Base-by-base conservation (phyloP, 208 protist genomes). In the Endotrypanum monterogeii region DNA sequence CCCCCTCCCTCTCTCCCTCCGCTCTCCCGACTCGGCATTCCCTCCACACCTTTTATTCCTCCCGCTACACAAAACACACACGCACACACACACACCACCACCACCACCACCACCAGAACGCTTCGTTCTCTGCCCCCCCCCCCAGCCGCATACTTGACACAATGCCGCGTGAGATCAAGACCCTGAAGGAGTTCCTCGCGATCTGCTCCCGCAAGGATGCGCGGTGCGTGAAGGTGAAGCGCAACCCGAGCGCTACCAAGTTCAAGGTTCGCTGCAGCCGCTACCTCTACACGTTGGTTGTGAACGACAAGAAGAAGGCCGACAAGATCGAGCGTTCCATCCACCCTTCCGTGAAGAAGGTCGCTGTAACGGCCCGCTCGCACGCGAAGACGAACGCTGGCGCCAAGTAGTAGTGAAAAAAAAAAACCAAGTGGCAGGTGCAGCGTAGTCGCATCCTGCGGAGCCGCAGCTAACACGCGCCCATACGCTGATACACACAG, bases 181-280 rank as follows among this genome's bases (percentile, higher is more conserved):
- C 94, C 71, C 82, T 98, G 72, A 98, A 98, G 92, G 20, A 44
- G 58, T 2, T 18, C 20, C 30, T 58, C 32, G 7, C 54, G 7
- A 25, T 58, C 3, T 58, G 52, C 52, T 6, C 52, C 52, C 25
- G 9, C 52, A 95, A 93, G 85, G 94, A 98, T 83, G 91, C 89
- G 55, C 91, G 91, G 73, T 95, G 90, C 79, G 94, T 98, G 80
- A 96, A 97, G 92, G 89, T 98, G 55, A 98, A 98, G 90, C 88
- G 83, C 75, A 98, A 98, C 91, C 82, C 84, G 37, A 86, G 71
- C 67, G 83, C 78, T 56, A 96, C 92, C 76, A 98, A 98, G 90
- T 98, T 98, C 89, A 98, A 98, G 91, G 94, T 98, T 41, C 89
- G 94, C 86, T 97, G 92, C 92, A 94, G 89, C 83, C 88, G 89